Evolutionary conservation across 2,329 filamentous ascomycete species (phyloP), one percentile per base, ranked within the genome.

Genomic region (Cordyceps javanica): DNA sequence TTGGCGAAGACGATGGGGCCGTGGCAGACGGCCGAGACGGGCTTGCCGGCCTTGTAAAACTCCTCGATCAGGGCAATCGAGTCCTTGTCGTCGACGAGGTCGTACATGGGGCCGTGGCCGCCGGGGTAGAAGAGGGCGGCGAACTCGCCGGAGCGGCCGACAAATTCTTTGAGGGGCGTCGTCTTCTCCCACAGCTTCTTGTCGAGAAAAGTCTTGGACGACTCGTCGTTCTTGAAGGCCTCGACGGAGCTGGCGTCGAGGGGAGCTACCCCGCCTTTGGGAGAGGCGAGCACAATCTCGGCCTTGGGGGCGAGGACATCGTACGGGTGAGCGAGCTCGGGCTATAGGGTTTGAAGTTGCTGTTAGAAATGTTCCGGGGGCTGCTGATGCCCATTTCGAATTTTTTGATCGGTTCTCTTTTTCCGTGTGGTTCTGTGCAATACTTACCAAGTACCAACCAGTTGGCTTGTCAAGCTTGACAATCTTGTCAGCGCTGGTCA

Each of bases 1-100:
- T 85, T 78, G 50, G 79, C 75, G 16, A 90, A 74, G 13, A 80
- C 87, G 3, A 81, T 81, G 2, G 86, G 83, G 6, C 85, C 87
- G 71, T 90, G 87, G 75, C 87, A 89, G 46, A 90, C 85, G 3
- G 86, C 83, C 0, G 82, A 74, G 14, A 89, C 79, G 56, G 83
- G 75, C 75, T 88, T 88, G 61, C 78, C 81, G 3, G 78, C 76
- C 39, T 74, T 72, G 65, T 77, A 80, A 68, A 90, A 88, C 68
- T 88, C 83, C 60, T 75, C 72, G 65, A 86, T 82, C 36, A 90
- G 72, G 60, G 78, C 72, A 62, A 83, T 80, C 26, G 81, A 85
- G n/a, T 75, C 73, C 21, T 72, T 61, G 66, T 87, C 80, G 58
- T 73, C 73, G 56, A 78, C 79, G 19, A 89, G 81, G 67, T 89